Evolutionary conservation across 1,284 basidiomycete species (phyloP), one percentile per base, ranked within the genome.

Genomic region (Naganishia sp.): DNA sequence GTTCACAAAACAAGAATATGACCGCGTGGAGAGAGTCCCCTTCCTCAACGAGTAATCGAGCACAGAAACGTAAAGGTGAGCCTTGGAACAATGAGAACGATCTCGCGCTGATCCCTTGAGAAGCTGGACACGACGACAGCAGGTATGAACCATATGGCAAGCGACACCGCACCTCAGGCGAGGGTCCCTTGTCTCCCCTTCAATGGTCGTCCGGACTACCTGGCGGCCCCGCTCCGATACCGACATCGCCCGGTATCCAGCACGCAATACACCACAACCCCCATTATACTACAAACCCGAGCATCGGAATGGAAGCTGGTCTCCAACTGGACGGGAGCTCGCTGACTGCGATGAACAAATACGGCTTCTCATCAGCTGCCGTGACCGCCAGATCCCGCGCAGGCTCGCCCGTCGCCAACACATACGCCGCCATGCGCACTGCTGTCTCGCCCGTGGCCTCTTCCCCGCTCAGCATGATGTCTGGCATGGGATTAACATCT

Each of bases 141-240:
- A 55, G 68, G 7, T 69, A 64, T 56, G 68, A 69, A 45, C 68
- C 68, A 4, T 69, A 69, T 49, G 48, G 39, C 23, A 69, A 69
- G 55, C 68, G 68, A 36, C 53, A 57, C 36, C 68, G 68, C 13
- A 50, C 52, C n/a, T 33, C 44, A 39, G 63, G 50, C 16, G 55
- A 57, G 6, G 59, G 59, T 2, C 59, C 59, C 7, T 36, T 61
- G 13, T 53, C 56, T 43, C 49, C 53, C 6, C 56, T 59, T 2
- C 46, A 50, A 16, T 50, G 36, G 42, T n/a, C 64, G n/a, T 31
- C 44, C 42, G 49, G 42, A 7, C 55, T 55, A 39, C 43, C 55
- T 7, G 56, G 39, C 44, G 16, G 25, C 2, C 46, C 56, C 10
- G 39, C 54, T 36, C 55, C 44, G 3, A 31, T 53, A 16, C 65